Conservation (phyloP, 148 eudicot genomes). For the Spergularia bocconei region DNA sequence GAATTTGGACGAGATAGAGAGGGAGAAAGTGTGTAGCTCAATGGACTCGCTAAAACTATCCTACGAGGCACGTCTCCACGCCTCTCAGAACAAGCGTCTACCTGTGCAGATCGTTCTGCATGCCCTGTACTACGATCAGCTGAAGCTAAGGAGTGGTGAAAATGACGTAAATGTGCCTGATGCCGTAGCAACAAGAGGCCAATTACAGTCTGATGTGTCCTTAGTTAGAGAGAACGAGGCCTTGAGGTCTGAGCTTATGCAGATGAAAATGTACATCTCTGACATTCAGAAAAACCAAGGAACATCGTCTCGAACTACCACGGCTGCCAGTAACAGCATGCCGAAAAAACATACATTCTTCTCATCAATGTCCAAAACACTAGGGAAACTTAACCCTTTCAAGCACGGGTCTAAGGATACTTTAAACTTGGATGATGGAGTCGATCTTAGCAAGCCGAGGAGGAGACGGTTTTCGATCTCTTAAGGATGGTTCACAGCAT, state of each 20-base stretch:
- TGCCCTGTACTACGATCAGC: slow-evolving; percentile 84
- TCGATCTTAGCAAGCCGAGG: slow-evolving; percentile 79
- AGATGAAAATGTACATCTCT: slow-evolving; percentile 74
- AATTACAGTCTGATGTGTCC: slow-evolving; percentile 57
- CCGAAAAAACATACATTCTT: slow-evolving; percentile 59
- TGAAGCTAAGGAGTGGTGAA: slow-evolving; percentile 64
- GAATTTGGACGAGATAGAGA: slow-evolving; percentile 85
- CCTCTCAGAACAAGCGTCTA: slow-evolving; percentile 85
- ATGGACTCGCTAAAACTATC: slow-evolving; percentile 92
- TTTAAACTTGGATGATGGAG: slow-evolving; percentile 49
- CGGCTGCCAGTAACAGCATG: background rate
- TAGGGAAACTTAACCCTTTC: slow-evolving; percentile 90
- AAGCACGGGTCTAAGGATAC: slow-evolving; percentile 94
- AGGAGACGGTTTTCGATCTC: slow-evolving; percentile 89
- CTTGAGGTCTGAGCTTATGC: slow-evolving; percentile 56
- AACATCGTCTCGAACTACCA: slow-evolving; percentile 34
- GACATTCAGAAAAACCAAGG: slow-evolving; percentile 55
- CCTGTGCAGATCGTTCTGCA: slow-evolving; percentile 89
- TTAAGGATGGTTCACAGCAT: slow-evolving; percentile 14
- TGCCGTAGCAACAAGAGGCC: slow-evolving; percentile 42
- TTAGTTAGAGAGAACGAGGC: slow-evolving; percentile 73
- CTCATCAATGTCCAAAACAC: slow-evolving; percentile 74
- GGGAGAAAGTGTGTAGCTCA: slow-evolving; percentile 85
- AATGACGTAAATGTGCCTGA: slow-evolving; percentile 30
- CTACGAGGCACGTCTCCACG: slow-evolving; percentile 84